Percentiles rank a stretch among this genome's conserved stretches.
Conservation (phyloP, 129 eudicot species). For the Ambrosia trifida region DNA sequence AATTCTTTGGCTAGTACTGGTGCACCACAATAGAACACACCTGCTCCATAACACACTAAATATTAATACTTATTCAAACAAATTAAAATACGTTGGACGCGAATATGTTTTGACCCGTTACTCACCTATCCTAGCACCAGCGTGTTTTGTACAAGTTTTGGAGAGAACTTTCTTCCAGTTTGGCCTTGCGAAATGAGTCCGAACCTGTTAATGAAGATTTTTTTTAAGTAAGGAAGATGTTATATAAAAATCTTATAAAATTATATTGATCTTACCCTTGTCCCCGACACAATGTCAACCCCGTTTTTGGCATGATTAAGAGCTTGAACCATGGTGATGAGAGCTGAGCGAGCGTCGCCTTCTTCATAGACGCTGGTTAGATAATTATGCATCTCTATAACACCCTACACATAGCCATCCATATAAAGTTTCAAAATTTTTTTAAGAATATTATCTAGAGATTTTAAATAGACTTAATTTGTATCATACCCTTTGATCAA, state of each 20-base stretch:
- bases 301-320: conserved; percentile 99
- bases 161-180: conserved; percentile 93
- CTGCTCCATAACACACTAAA: conserved; percentile 38
- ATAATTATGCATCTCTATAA: conserved; percentile 98
- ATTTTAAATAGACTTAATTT: background rate
- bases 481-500: conserved; percentile 79
- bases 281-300: conserved; percentile 94
- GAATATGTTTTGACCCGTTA: background rate
- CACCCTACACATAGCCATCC: conserved; percentile 53
- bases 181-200: conserved; percentile 97
- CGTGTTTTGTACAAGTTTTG: conserved; percentile 69
- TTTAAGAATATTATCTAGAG: no score
- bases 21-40: conserved; percentile 96
- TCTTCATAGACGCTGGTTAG: conserved; percentile 95
- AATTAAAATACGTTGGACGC: background rate
- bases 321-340: conserved; percentile 98
- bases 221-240: background rate
- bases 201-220: conserved; percentile 49
- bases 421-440: no score
- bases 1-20: conserved; percentile 90
- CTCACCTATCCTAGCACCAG: conserved; percentile 92
- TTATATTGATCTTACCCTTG: conserved; percentile 56
- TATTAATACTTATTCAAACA: background rate
- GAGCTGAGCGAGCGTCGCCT: conserved; percentile 98
- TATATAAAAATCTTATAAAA: background rate